A percentile compares a stretch with the other conserved stretches of the same genome.
Evolutionary conservation across 805 yeast genomes (phyloP).

Genomic region (Huiozyma naganishii): DNA sequence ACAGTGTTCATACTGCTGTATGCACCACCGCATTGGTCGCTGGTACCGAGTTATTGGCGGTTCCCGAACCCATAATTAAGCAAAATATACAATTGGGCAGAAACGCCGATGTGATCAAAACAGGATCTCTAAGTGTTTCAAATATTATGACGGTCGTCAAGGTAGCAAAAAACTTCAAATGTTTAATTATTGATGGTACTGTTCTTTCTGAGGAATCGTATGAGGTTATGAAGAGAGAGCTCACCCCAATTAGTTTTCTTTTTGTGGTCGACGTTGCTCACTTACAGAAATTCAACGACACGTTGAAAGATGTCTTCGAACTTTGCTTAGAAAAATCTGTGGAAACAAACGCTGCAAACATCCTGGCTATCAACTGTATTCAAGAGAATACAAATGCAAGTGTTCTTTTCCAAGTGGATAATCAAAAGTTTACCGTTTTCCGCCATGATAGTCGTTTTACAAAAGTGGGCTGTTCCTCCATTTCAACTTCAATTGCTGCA

Average conservation of each 20-base stretch:
- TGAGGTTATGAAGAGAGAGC: not conserved
- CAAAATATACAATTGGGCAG: not conserved
- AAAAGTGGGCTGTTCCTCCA: not conserved
- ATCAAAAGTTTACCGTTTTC: not conserved
- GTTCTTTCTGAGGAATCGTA: not conserved
- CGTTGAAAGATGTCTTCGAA: not conserved
- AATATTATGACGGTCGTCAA: not conserved
- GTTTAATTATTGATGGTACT: not conserved
- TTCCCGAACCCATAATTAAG: not conserved
- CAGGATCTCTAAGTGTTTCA: not conserved
- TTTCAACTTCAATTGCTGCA: not conserved
- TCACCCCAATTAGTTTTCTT: not conserved
- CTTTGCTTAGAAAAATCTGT: not conserved
- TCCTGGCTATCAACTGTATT: not conserved
- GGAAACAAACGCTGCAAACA: not conserved
- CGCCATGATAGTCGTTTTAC: not conserved
- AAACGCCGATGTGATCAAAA: not conserved
- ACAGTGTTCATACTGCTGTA: slow-evolving; percentile 60
- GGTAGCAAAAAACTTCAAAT: not conserved
- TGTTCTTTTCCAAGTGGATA: not conserved
- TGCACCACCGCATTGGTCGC: slow-evolving; percentile 74
- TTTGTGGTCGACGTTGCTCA: not conserved
- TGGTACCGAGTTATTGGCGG: slow-evolving; percentile 30
- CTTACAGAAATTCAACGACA: not conserved
- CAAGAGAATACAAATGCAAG: not conserved